Evolutionary conservation across 805 yeast species (phyloP).

Genomic region (Nematodospora valgi): DNA sequence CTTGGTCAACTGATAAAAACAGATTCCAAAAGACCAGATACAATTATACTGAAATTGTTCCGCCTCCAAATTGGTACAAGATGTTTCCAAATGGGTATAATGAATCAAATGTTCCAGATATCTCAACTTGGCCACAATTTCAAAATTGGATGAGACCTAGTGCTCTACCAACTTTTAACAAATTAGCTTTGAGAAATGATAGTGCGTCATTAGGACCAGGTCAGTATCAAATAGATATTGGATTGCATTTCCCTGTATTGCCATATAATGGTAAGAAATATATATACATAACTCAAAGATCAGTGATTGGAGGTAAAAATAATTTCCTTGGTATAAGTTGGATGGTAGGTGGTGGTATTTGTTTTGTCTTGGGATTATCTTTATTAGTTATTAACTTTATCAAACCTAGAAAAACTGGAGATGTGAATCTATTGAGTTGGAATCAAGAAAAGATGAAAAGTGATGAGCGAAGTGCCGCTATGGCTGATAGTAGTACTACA

Average conservation of each 20-base stretch:
- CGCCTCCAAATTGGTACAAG: slow-evolving; percentile 47
- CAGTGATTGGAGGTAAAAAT: slow-evolving; percentile 76
- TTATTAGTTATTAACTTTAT: slow-evolving; percentile 55
- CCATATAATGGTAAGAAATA: slow-evolving; percentile 67
- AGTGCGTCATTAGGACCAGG: slow-evolving; percentile 54
- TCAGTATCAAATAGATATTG: slow-evolving; percentile 60
- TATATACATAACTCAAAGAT: slow-evolving; percentile 64
- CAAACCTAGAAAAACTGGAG: slow-evolving; percentile 70
- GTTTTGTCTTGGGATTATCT: slow-evolving; percentile 53
- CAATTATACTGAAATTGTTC: slow-evolving; percentile 33
- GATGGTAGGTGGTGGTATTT: slow-evolving; percentile 72
- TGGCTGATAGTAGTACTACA: slow-evolving; percentile 3
- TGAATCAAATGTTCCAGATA: slow-evolving; percentile 41
- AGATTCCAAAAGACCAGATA: slow-evolving; percentile 42
- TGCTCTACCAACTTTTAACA: slow-evolving; percentile 39
- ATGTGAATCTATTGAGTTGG: slow-evolving; percentile 70
- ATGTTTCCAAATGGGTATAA: slow-evolving; percentile 42
- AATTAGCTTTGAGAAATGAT: slow-evolving; percentile 60
- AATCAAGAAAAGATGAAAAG: slow-evolving; percentile 40
- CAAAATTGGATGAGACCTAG: slow-evolving; percentile 47
- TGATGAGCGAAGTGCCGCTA: slow-evolving; percentile 10
- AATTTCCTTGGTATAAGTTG: slow-evolving; percentile 68
- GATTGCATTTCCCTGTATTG: slow-evolving; percentile 76
- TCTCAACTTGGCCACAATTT: slow-evolving; percentile 41
- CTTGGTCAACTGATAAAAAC: slow-evolving; percentile 37